Conservation (phyloP, 2,329 filamentous ascomycete genomes). For the Leptographium lundbergii region DNA sequence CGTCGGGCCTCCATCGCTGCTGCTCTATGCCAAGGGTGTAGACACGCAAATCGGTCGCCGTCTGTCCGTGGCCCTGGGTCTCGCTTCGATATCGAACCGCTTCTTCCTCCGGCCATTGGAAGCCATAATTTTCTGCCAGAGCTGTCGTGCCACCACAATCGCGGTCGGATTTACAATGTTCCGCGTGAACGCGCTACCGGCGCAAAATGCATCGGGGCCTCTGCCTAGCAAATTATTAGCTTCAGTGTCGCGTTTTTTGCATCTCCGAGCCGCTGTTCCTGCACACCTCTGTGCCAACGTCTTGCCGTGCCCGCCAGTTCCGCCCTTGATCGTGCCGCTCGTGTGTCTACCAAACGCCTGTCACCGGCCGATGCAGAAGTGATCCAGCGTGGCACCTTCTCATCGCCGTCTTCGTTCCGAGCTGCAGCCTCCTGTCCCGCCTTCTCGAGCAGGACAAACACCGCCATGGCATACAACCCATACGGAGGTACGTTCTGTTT, state of each 20-base stretch:
- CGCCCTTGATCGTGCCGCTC: neutral
- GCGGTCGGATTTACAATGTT: slow-evolving; percentile 4
- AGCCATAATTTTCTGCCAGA: neutral
- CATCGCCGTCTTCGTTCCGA: neutral
- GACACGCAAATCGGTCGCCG: too few species aligned
- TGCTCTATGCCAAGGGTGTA: neutral
- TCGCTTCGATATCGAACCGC: neutral
- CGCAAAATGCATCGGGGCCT: neutral
- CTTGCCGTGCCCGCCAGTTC: too few species aligned
- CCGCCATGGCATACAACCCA: slow-evolving; percentile 45
- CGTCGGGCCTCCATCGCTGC: neutral
- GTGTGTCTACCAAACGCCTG: neutral
- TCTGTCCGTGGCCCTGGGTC: too few species aligned
- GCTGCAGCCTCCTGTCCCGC: neutral
- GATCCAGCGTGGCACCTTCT: neutral
- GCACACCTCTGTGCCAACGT: neutral
- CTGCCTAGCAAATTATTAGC: neutral
- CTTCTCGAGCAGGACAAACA: neutral
- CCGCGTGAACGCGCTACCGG: slow-evolving; percentile 3
- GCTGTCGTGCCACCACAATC: slow-evolving; percentile 1
- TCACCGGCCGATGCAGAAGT: neutral
- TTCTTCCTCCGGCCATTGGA: neutral
- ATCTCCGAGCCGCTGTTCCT: neutral
- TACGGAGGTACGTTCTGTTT: slow-evolving; percentile 33
- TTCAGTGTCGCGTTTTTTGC: neutral